These are phyloP conservation scores for Neonectria sp. DNA, from an alignment of 2,329 filamentous ascomycete species.

Conservation along the genomic window DNA sequence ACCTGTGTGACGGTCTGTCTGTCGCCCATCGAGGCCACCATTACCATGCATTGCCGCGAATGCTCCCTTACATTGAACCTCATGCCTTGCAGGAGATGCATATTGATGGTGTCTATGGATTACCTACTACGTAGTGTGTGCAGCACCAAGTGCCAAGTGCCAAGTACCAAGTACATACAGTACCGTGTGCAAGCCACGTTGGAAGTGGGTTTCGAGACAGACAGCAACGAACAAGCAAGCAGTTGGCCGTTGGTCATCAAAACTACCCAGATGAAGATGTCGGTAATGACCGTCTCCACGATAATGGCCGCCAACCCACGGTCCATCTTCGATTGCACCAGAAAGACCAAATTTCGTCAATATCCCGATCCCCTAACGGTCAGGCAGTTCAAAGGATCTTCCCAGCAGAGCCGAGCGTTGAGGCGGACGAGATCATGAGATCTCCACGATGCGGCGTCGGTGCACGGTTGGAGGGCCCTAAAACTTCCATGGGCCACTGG, in stretches of 20 bases:
- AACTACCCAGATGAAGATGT: conserved; percentile 17
- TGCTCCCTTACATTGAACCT: conserved; percentile 11
- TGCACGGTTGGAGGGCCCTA: conserved; percentile 41
- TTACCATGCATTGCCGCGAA: conserved; percentile 15
- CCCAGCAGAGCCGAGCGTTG: conserved; percentile 33
- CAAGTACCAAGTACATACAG: not conserved
- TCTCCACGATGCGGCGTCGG: conserved; percentile 47
- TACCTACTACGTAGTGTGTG: not conserved
- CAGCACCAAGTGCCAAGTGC: not conserved
- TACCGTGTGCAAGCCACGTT: conserved; percentile 6
- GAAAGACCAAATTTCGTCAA: conserved; percentile 41
- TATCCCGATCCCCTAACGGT: conserved; percentile 41
- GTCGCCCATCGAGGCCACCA: conserved; percentile 13
- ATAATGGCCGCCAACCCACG: conserved; percentile 23
- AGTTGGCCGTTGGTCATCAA: conserved; percentile 31
- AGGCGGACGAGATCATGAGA: conserved; percentile 44
- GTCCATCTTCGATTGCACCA: conserved; percentile 25
- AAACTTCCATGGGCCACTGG: conserved; percentile 27
- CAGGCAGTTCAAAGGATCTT: conserved; percentile 31
- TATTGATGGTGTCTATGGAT: not conserved
- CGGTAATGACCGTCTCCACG: conserved; percentile 26
- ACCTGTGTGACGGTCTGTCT: conserved; percentile 17
- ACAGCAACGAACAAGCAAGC: conserved; percentile 26
- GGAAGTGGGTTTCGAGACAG: conserved; percentile 8
- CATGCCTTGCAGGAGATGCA: conserved; percentile 14